Evolutionary conservation across 2,329 filamentous ascomycete genomes (phyloP), one percentile per base, ranked within the genome.

Genomic region (Xylariales sp.): DNA sequence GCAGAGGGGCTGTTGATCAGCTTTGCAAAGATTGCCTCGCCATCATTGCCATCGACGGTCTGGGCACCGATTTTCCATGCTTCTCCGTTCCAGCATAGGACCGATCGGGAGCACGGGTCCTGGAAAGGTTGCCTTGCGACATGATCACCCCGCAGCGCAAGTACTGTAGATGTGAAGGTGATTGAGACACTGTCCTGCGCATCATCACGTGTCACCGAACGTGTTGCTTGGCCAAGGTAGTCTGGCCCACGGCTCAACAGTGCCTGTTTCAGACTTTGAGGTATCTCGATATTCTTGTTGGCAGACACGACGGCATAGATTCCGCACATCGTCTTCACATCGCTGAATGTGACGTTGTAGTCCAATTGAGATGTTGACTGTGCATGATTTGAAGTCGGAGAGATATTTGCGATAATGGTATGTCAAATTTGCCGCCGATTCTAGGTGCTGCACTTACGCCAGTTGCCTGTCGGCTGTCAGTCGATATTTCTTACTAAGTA

Each of bases 51-150:
- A 5, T 56, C 44, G n/a, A 95, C 69, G 1, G 61, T 54, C 8
- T 73, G 53, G 24, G 72, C 73, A 7, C 63, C 65, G 37, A 95
- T 73, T 43, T 76, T 83, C 93, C 93, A 98, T 1, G 89, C 91
- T 60, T 98, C 93, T 31, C 93, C 93, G 57, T 98, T 98, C 93
- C 93, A 98, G 72, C 91, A 96, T 2, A 98, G 71, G 1, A 87
- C 69, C 1, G 84, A 88, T 4, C 73, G 71, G 0, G 73, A 74
- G 0, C 52, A 48, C 3, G 57, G 27, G 49, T 84, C 76, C 31
- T 74, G 61, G 4, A 95, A 74, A 2, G 93, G 93, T 60, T 97
- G 93, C 24, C 66, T 59, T 5, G 82, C 78, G 37, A 93, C 58
- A 47, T 78, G 70, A 37, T 80, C 75, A 19, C 91, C 91, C 52